Conservation (phyloP, 305 asterid genomes). For the Solanum hybrid region DNA sequence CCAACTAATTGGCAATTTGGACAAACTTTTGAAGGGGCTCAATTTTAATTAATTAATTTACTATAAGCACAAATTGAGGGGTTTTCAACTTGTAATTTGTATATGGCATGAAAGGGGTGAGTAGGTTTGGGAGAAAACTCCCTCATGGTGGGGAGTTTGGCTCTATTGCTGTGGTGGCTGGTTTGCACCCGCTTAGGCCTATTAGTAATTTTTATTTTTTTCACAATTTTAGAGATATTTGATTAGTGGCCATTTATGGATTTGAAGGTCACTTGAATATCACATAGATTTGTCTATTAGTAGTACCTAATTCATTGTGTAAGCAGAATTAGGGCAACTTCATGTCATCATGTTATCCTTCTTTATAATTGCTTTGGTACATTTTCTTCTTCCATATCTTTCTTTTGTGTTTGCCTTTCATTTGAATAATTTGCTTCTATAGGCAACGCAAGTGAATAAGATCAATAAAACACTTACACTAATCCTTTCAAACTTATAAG, state of each 20-base stretch:
- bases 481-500: background rate
- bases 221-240: conserved; percentile 8
- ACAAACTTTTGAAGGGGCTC: conserved; percentile 49
- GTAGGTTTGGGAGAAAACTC: conserved; percentile 4
- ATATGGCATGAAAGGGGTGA: conserved; percentile 28
- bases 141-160: conserved; percentile 13
- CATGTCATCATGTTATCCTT: background rate
- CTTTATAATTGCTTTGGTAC: background rate
- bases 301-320: conserved; percentile 19
- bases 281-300: conserved; percentile 13
- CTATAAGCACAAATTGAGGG: background rate
- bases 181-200: conserved; percentile 73
- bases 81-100: conserved; percentile 6
- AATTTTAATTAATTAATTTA: conserved; percentile 1
- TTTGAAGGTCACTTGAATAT: conserved; percentile 15
- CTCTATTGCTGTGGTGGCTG: conserved; percentile 58
- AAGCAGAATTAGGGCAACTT: conserved; percentile 14
- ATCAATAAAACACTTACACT: background rate
- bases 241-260: conserved; percentile 20
- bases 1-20: conserved; percentile 69
- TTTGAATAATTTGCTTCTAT: background rate
- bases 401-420: background rate
- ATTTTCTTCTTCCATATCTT: background rate
- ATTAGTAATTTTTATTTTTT: background rate
- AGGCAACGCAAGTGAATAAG: background rate